Evolutionary conservation across 352 stramenopile genomes (phyloP).

Genomic region (Labyrinthula sp.): DNA sequence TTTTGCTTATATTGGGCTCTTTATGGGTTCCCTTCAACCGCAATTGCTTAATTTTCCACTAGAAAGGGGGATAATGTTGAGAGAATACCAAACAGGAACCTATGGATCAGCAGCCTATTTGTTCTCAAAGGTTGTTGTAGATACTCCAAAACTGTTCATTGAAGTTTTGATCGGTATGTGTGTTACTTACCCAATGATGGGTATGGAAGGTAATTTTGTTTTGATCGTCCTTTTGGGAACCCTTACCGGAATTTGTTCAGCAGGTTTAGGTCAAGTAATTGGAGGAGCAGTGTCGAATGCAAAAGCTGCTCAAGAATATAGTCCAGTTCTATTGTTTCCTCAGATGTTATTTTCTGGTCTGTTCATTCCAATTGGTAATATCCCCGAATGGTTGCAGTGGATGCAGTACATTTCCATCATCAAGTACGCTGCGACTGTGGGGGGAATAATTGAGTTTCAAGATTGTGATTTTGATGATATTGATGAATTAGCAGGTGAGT

Average conservation of each 20-base stretch:
- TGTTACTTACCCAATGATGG: constrained; percentile 41
- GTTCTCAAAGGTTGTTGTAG: constrained; percentile 38
- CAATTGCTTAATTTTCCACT: constrained; percentile 36
- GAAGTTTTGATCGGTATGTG: constrained; percentile 31
- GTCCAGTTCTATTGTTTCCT: constrained; percentile 46
- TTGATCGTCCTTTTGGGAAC: constrained; percentile 37
- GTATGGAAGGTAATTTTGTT: constrained; percentile 39
- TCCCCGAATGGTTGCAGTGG: constrained; percentile 38
- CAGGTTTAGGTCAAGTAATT: constrained; percentile 39
- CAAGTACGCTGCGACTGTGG: constrained; percentile 37
- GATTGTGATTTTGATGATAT: too few species aligned
- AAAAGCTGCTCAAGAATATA: constrained; percentile 39
- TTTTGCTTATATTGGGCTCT: constrained; percentile 4
- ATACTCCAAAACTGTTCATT: constrained; percentile 35
- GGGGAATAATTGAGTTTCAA: constrained; percentile 36
- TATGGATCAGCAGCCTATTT: constrained; percentile 45
- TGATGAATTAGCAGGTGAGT: constrained; percentile 1
- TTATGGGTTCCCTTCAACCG: constrained; percentile 17
- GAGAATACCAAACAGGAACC: constrained; percentile 47
- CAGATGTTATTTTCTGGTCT: constrained; percentile 49
- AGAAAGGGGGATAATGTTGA: constrained; percentile 44
- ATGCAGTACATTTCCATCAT: constrained; percentile 43
- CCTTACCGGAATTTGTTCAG: constrained; percentile 36
- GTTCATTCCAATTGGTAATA: constrained; percentile 35
- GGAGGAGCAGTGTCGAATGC: constrained; percentile 41